Evolutionary conservation across 768 basidiomycete genomes (phyloP).

Genomic region (Coprinopsis marcescibilis): DNA sequence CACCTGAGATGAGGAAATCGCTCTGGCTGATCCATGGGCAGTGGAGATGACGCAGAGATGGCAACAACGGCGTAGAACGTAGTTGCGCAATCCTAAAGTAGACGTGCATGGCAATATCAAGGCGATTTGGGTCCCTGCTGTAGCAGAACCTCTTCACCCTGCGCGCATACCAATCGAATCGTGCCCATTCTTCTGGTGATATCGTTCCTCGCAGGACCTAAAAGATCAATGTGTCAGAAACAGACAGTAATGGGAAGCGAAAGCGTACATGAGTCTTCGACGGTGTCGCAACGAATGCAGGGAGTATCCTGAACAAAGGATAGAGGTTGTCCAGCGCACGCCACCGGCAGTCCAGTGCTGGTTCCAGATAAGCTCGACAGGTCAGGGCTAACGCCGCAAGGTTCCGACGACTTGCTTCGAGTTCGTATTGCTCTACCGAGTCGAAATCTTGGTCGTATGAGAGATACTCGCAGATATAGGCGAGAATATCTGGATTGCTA

Average conservation of each 20-base stretch:
- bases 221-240: not conserved
- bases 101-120: slow-evolving; percentile 30
- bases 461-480: slow-evolving; percentile 24
- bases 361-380: slow-evolving; percentile 26
- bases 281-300: slow-evolving; percentile 20
- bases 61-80: slow-evolving; percentile 21
- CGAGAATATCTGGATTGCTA: slow-evolving; percentile 26
- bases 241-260: not conserved
- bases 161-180: slow-evolving; percentile 27
- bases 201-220: slow-evolving; percentile 26
- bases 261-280: slow-evolving; percentile 26
- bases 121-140: slow-evolving; percentile 22
- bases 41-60: slow-evolving; percentile 22
- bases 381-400: slow-evolving; percentile 22
- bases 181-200: slow-evolving; percentile 21
- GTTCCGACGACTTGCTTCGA: slow-evolving; percentile 6
- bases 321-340: slow-evolving; percentile 25
- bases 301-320: slow-evolving; percentile 27
- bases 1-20: slow-evolving; percentile 27
- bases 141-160: slow-evolving; percentile 25
- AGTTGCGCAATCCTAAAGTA: slow-evolving; percentile 29
- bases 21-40: slow-evolving; percentile 24
- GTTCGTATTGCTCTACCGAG: slow-evolving; percentile 12
- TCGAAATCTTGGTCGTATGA: slow-evolving; percentile 17
- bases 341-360: slow-evolving; percentile 29